phyloP scores from a whole-genome alignment of 768 basidiomycete species.

The Sporobolomyces phaffii region DNA sequence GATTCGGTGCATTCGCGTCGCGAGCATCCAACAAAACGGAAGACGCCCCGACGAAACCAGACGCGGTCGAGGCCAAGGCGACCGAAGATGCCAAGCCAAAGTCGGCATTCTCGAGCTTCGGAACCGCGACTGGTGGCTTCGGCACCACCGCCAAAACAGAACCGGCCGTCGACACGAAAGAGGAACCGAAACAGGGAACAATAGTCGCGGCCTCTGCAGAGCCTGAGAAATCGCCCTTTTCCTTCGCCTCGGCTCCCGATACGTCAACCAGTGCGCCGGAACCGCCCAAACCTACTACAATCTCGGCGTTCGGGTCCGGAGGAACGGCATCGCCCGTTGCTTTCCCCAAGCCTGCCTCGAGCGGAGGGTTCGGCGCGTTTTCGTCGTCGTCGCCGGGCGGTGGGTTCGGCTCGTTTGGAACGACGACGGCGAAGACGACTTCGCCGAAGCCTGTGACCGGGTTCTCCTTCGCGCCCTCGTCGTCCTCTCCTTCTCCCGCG shows the following conservation, averaged over 20 bases:
- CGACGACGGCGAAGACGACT: background rate
- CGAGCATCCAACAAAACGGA: no score
- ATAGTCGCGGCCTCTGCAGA: background rate
- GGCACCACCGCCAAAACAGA: background rate
- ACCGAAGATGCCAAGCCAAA: background rate
- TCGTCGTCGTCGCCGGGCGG: background rate
- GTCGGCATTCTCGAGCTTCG: conserved; percentile 8
- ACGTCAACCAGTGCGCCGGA: background rate
- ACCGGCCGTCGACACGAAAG: background rate
- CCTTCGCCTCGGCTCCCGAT: background rate
- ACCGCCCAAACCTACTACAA: background rate
- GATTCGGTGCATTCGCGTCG: conserved; percentile 11
- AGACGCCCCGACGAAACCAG: background rate
- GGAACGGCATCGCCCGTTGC: conserved; percentile 1
- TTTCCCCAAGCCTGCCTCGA: conserved; percentile 5
- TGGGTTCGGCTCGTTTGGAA: conserved; percentile 10
- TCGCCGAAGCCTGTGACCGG: background rate
- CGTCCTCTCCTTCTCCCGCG: background rate
- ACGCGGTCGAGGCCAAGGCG: background rate
- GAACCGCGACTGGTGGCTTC: background rate
- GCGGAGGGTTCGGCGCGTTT: conserved; percentile 15
- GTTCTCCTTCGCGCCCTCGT: conserved; percentile 8
- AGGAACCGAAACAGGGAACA: background rate
- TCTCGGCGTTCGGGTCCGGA: conserved; percentile 13
- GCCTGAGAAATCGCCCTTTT: conserved; percentile 11